These are phyloP conservation scores for Chrysopogon serrulatus DNA, from an alignment of 176 grass and related monocot genomes.

Conservation along the genomic window DNA sequence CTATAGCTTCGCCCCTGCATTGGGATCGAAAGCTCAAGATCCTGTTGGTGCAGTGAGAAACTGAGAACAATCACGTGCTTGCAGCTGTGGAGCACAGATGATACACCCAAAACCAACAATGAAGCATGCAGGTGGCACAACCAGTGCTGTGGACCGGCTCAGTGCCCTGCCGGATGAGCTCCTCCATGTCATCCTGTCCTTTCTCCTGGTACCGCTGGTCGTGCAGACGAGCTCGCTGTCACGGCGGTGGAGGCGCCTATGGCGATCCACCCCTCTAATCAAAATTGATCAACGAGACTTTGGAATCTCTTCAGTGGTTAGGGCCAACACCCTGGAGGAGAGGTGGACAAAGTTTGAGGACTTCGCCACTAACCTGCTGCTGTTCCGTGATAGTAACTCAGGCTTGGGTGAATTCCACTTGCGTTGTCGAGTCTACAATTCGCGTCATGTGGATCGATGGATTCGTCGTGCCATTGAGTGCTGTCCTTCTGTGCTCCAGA, in stretches of 20 bases:
- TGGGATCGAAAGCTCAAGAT: neutral
- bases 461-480: constrained; percentile 25
- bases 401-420: neutral
- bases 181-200: constrained; percentile 11
- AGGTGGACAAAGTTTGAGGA: neutral
- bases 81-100: neutral
- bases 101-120: neutral
- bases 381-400: neutral
- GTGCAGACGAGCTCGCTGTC: neutral
- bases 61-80: neutral
- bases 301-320: accelerated
- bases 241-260: neutral
- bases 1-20: neutral
- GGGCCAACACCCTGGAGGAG: accelerated
- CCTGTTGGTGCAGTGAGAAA: neutral
- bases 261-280: neutral
- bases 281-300: neutral
- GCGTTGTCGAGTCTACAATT: neutral
- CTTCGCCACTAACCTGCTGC: neutral
- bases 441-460: constrained; percentile 6
- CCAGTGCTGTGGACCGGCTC: neutral
- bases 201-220: neutral
- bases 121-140: neutral
- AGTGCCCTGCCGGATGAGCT: constrained; percentile 15
- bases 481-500: neutral